Evolutionary conservation across 2,329 filamentous ascomycete species (phyloP), one percentile per base, ranked within the genome.

Genomic region (Anthostomella pinea): DNA sequence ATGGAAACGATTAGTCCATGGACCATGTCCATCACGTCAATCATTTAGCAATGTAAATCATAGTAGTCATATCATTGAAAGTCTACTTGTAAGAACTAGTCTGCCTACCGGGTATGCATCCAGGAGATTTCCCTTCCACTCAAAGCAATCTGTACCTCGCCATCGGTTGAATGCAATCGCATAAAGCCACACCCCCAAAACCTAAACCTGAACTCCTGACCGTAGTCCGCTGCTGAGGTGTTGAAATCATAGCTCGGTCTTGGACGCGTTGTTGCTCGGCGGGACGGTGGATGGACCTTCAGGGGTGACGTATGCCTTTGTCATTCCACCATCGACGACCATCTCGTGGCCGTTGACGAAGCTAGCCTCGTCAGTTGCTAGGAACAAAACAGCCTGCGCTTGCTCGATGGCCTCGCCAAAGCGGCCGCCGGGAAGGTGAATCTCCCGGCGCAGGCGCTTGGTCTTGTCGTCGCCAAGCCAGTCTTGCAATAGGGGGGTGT

Each of bases 381-480:
- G 66, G 69, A 95, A 95, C 6, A 95, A 60, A 1, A 95, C 89
- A 6, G 87, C 89, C 46, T 94, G 85, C 0, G 89, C 89, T 70
- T 95, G 89, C 72, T 96, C 89, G 43, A 95, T 70, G n/a, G 90
- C 87, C 72, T 96, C 89, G 32, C 89, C 89, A 56, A 95, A 95
- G 9, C 90, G 79, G 26, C 89, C 89, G 6, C 76, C 79, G 5
- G 89, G 89, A 73, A 95, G 95, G 65, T 95, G 89, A 15, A 95
- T 75, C 70, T 95, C 88, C 39, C 89, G 84, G 30, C 90, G 76
- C 56, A 79, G 69, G 20, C 89, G 81, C 77, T 95, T 95, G 43
- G 77, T 77, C 59, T 79, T 60, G 67, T 95, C 89, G 54, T 93
- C 87, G 45, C 90, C 90, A 15, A 95, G 79, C 87, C 88, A 95